A percentile compares a stretch with the other conserved stretches of the same genome.
phyloP scores from a whole-genome alignment of 164 flowering plant genomes.

The Akebia trifoliata region DNA sequence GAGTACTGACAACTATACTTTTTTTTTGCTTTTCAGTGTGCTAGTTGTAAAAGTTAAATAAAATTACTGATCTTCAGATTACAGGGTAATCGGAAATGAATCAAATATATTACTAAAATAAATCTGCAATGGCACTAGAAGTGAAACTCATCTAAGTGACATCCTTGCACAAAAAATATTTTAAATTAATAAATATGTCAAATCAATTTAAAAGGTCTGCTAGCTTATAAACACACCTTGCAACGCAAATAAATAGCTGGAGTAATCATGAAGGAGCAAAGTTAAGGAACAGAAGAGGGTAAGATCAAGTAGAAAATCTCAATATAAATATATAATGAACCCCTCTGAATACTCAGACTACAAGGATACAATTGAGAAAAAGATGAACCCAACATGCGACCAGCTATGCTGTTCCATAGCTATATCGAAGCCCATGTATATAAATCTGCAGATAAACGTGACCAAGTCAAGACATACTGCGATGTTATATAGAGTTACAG shows the following conservation, averaged over 20 bases:
- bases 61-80: neutral
- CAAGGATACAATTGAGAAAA: constrained; percentile 99
- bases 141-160: too few relatives aligned
- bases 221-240: constrained; percentile 53
- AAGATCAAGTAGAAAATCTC: neutral
- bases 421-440: constrained; percentile 99
- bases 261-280: constrained; percentile 15
- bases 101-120: neutral
- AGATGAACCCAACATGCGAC: constrained; percentile 97
- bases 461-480: constrained; percentile 7
- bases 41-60: neutral
- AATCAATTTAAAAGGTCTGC: neutral
- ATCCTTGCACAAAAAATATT: too few relatives aligned
- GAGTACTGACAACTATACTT: too few relatives aligned
- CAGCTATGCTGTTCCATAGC: constrained; percentile 99
- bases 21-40: too few relatives aligned
- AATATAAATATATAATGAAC: neutral
- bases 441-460: constrained; percentile 56
- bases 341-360: neutral
- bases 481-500: neutral
- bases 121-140: too few relatives aligned
- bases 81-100: neutral
- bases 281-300: constrained; percentile 45
- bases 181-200: too few relatives aligned
- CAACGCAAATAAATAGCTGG: constrained; percentile 81